Conservation (phyloP, 2,329 filamentous ascomycete genomes). For the Clonostachys chloroleuca region DNA sequence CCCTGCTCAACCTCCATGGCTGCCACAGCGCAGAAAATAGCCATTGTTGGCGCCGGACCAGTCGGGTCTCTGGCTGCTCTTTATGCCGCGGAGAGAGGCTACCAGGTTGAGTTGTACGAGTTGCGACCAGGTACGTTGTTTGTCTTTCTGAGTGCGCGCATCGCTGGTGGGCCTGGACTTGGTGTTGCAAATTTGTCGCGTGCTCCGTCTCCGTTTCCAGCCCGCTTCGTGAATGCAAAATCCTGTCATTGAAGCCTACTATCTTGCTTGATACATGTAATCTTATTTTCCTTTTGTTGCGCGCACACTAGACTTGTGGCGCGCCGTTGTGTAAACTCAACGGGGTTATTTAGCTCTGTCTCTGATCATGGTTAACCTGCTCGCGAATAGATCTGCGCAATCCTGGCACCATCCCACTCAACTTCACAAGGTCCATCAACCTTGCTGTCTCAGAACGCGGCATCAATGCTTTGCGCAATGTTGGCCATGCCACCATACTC, state of each 20-base stretch:
- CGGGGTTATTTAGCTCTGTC: too few species aligned
- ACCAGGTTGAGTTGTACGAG: constrained; percentile 92
- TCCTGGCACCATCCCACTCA: constrained; percentile 76
- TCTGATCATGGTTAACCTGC: background rate
- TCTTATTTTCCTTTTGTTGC: too few species aligned
- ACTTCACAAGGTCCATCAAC: constrained; percentile 99
- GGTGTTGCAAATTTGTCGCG: too few species aligned
- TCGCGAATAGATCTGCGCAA: constrained; percentile 71
- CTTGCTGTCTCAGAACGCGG: constrained; percentile 90
- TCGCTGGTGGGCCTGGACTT: too few species aligned
- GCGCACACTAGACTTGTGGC: too few species aligned
- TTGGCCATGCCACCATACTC: constrained; percentile 63
- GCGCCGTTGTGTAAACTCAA: too few species aligned
- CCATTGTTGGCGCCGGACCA: constrained; percentile 88
- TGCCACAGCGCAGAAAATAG: constrained; percentile 55
- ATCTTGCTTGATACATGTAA: too few species aligned
- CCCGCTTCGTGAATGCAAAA: too few species aligned
- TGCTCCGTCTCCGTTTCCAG: too few species aligned
- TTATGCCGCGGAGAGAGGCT: constrained; percentile 84
- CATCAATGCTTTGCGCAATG: constrained; percentile 77
- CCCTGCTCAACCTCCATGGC: too few species aligned
- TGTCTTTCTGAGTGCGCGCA: too few species aligned
- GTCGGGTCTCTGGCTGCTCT: constrained; percentile 89
- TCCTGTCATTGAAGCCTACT: too few species aligned
- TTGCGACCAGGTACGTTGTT: constrained; percentile 71